A percentile compares a stretch with the other conserved stretches of the same genome.
phyloP scores from a whole-genome alignment of 148 eudicot species.

The Gaultheria prostrata region DNA sequence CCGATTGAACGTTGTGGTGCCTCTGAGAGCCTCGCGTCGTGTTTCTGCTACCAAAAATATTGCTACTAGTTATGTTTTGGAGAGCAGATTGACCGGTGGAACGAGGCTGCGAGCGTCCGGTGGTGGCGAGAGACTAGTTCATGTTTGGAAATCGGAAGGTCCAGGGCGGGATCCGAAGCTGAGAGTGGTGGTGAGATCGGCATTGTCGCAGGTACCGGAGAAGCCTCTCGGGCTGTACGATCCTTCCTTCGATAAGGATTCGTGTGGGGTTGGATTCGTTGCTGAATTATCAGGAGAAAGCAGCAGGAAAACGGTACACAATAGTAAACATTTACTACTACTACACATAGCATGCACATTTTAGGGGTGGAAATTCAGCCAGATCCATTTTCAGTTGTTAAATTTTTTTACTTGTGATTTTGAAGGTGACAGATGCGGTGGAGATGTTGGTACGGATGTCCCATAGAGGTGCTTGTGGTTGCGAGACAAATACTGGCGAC shows the following conservation, averaged over 20 bases:
- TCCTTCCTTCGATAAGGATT: conserved; percentile 76
- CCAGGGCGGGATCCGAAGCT: conserved; percentile 54
- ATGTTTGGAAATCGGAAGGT: conserved; percentile 52
- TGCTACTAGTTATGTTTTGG: conserved; percentile 25
- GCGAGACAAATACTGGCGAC: conserved; percentile 96
- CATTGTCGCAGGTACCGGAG: conserved; percentile 84
- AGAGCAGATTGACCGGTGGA: conserved; percentile 28
- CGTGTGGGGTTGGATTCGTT: conserved; percentile 97
- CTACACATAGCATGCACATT: neutral
- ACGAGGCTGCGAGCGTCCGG: conserved; percentile 30
- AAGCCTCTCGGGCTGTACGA: conserved; percentile 89
- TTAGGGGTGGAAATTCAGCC: neutral
- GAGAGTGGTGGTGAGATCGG: conserved; percentile 51
- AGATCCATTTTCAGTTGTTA: neutral
- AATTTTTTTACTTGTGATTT: neutral
- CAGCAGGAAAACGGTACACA: conserved; percentile 80
- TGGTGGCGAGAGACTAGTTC: conserved; percentile 30
- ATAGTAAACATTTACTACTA: neutral
- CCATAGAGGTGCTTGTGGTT: conserved; percentile 98
- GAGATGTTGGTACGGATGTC: conserved; percentile 98
- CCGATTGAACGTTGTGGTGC: conserved; percentile 29
- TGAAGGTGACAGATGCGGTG: conserved; percentile 84
- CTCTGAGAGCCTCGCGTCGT: conserved; percentile 34
- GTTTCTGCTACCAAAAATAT: conserved; percentile 19
- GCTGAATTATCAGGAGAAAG: conserved; percentile 84